Evolutionary conservation across 192 early-diverging fungal genomes (phyloP), one percentile per base, ranked within the genome.

Genomic region (Fimicolochytrium jonesii): DNA sequence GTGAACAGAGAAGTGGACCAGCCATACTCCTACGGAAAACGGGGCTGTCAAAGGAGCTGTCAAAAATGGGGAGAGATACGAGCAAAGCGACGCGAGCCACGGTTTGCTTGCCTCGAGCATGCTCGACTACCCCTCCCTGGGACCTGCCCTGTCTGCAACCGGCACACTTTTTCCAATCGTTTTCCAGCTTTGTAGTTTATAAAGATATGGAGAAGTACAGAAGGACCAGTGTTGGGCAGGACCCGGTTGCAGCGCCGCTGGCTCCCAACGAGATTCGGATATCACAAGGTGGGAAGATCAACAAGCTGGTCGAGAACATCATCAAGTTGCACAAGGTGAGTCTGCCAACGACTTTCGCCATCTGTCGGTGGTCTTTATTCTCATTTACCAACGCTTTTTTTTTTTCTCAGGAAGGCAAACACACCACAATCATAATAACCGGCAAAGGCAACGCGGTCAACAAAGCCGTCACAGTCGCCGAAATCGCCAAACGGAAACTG

Each of bases 401-500:
- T 41, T 54, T 10, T 18, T 48, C n/a, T 33, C 33, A 66, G 64
- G 23, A 31, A 6, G 43, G 37, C 6, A 25, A 28, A 18, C 35
- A 48, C 28, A 26, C 17, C 6, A 30, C 17, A 36, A 48, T 70
- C n/a, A 22, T 72, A 4, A 74, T 74, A 4, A 59, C 34, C 22
- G 72, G 75, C 22, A 69, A 80, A 50, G 86, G 87, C 0, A 61
- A 66, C 25, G 53, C 75, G 26, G 71, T 88, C 37, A 83, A 80
- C 33, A 87, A 86, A 26, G 76, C 86, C 20, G 79, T 88, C 0
- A 75, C 86, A 0, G 78, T 88, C 15, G 77, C 76, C 6, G 87
- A 88, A 54, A 88, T 88, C 32, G 70, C 84, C 20, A 88, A 88
- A 42, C 70, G 87, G 42, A 48, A 70, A 0, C 61, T 85, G 67